Evolutionary conservation across 495 filamentous ascomycete genomes (phyloP).

Genomic region (Polyplosphaeria fusca): DNA sequence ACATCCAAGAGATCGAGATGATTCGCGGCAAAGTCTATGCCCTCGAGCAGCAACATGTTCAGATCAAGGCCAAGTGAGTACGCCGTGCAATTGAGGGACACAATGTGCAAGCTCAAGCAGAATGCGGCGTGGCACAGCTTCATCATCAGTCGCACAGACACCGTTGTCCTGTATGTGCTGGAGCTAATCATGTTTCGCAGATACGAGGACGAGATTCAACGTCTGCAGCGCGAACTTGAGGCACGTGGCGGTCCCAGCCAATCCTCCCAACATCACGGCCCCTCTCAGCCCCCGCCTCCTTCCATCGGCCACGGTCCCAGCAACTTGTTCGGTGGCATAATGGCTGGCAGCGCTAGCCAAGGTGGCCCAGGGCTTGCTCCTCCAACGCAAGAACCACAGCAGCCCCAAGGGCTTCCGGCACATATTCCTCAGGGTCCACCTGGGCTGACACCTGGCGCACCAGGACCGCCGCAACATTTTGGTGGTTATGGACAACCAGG

Average conservation of each 20-base stretch:
- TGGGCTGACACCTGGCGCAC: slow-evolving; percentile 38
- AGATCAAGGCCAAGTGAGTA: slow-evolving; percentile 86
- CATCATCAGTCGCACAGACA: no score
- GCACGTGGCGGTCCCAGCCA: slow-evolving; percentile 71
- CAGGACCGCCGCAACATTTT: slow-evolving; percentile 40
- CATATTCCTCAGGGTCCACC: slow-evolving; percentile 42
- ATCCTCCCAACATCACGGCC: slow-evolving; percentile 66
- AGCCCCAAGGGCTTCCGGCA: slow-evolving; percentile 44
- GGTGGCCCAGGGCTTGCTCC: slow-evolving; percentile 82
- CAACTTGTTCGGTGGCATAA: slow-evolving; percentile 92
- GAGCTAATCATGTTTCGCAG: slow-evolving; percentile 45
- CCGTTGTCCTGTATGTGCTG: no score
- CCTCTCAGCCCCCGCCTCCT: slow-evolving; percentile 76
- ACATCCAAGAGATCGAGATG: slow-evolving; percentile 89
- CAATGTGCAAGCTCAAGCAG: no score
- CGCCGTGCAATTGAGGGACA: no score
- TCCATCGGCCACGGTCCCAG: slow-evolving; percentile 86
- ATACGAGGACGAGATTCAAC: slow-evolving; percentile 86
- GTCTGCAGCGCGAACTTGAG: slow-evolving; percentile 85
- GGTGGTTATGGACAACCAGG: slow-evolving; percentile 51
- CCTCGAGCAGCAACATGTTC: slow-evolving; percentile 80
- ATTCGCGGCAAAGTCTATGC: slow-evolving; percentile 86
- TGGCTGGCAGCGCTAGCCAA: slow-evolving; percentile 84
- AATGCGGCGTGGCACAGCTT: slow-evolving; percentile 19
- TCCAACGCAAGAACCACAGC: slow-evolving; percentile 65